phyloP scores from a whole-genome alignment of 352 stramenopile genomes.

The Pythium insidiosum region DNA sequence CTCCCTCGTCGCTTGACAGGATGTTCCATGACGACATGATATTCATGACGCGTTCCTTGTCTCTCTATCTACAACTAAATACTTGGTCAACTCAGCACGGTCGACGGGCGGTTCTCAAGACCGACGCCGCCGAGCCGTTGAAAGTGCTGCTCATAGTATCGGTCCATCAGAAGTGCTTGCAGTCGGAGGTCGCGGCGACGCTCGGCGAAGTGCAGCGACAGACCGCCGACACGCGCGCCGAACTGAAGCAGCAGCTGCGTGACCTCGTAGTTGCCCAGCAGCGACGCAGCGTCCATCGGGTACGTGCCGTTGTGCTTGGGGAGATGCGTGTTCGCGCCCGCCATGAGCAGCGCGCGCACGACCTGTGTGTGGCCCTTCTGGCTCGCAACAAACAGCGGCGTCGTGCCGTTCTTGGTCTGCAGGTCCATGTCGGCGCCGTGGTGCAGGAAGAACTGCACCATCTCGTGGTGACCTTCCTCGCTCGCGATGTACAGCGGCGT shows the following conservation, averaged over 20 bases:
- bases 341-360: conserved; percentile 42
- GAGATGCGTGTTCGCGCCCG: conserved; percentile 39
- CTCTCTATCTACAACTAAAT: no score
- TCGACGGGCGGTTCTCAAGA: no score
- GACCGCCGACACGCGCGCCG: conserved; percentile 47
- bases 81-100: no score
- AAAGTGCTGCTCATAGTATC: conserved; percentile 58
- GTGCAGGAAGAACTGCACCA: conserved; percentile 55
- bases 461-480: conserved; percentile 62
- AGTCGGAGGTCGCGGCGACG: conserved; percentile 47
- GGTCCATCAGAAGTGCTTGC: conserved; percentile 48
- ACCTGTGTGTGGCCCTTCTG: conserved; percentile 55
- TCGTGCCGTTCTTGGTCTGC: conserved; percentile 56
- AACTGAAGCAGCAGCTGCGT: conserved; percentile 54
- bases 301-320: conserved; percentile 69
- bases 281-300: conserved; percentile 58
- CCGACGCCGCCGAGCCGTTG: no score
- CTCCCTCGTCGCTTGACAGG: no score
- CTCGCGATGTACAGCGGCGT: conserved; percentile 79
- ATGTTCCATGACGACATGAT: no score
- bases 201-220: conserved; percentile 73
- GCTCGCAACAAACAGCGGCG: conserved; percentile 67
- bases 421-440: conserved; percentile 20
- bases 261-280: conserved; percentile 55
- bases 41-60: no score